Percentiles rank a stretch among this genome's conserved stretches.
phyloP scores from a whole-genome alignment of 2,329 filamentous ascomycete species.

The Shiraia bambusicola region DNA sequence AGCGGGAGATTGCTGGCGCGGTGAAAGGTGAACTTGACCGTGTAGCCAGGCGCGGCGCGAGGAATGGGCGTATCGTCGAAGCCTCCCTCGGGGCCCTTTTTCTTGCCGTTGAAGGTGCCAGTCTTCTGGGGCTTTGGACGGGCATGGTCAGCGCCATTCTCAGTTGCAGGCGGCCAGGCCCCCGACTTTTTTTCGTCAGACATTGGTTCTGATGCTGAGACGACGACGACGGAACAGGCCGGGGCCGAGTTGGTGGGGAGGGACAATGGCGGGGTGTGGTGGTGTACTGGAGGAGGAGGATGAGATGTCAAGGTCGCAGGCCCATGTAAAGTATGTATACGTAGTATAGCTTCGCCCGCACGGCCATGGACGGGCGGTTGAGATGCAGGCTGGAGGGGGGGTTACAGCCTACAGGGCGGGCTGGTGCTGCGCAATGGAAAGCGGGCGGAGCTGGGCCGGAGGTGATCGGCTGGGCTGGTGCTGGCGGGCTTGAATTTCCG shows the following conservation, averaged over 20 bases:
- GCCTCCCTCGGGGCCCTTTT: slow-evolving; percentile 66
- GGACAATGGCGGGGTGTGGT: neutral
- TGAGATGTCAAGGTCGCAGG: too few species aligned
- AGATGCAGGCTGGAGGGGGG: neutral
- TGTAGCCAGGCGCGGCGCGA: slow-evolving; percentile 74
- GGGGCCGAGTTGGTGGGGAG: slow-evolving; percentile 1
- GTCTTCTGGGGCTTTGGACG: slow-evolving; percentile 29
- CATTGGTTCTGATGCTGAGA: slow-evolving; percentile 7
- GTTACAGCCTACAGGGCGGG: too few species aligned
- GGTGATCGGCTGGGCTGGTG: slow-evolving; percentile 7
- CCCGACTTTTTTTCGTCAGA: slow-evolving; percentile 11
- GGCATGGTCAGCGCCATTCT: slow-evolving; percentile 9
- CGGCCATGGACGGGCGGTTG: neutral
- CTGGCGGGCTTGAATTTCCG: slow-evolving; percentile 4
- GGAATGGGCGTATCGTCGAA: slow-evolving; percentile 80
- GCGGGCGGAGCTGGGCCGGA: slow-evolving; percentile 15
- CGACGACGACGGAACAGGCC: slow-evolving; percentile 4
- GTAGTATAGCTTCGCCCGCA: too few species aligned
- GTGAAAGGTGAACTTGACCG: slow-evolving; percentile 81
- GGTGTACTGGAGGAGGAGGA: too few species aligned
- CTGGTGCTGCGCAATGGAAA: slow-evolving; percentile 1
- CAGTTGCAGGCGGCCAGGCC: slow-evolving; percentile 9
- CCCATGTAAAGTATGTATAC: too few species aligned
- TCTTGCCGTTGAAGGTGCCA: slow-evolving; percentile 27
- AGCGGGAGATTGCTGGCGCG: slow-evolving; percentile 78